Base-by-base conservation (phyloP, 1,284 basidiomycete species). In the Meripilus lineatus region DNA sequence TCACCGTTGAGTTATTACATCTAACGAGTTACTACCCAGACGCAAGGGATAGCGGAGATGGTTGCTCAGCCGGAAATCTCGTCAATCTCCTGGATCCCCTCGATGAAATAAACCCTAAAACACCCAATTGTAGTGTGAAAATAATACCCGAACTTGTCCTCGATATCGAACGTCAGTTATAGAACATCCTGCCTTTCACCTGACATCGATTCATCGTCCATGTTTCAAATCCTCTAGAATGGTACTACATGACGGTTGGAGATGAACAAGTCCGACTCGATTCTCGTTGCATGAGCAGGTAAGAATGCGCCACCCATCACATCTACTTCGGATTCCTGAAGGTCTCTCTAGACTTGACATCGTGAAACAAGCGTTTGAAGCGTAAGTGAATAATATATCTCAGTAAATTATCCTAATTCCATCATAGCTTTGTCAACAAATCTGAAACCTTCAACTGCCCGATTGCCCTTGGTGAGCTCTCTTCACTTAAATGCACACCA, bases 311-410 rank as follows among this genome's bases (percentile, higher is more conserved):
- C n/a, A n/a, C n/a, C n/a, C n/a, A n/a, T n/a, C n/a, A n/a, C n/a
- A n/a, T n/a, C n/a, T 43, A 8, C n/a, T 8, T 20, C 6, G 22
- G 4, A 6, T 13, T 44, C 10, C 14, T 11, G 11, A n/a, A 4
- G 25, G 3, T 15, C 22, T 28, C 14, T 17, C 8, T 22, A 48
- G 46, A 36, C 20, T 48, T 21, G 46, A 48, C 24, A 26, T 48
- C 5, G 42, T 45, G 15, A 48, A 48, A 28, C 46, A 48, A 35
- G 46, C 46, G 14, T 48, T 48, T 32, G 46, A 48, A 35, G 42
- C 46, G 46, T 48, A 28, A 40, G 42, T 34, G 15, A 24, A 10
- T 42, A 3, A 5, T 11, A 13, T 13, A 41, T 20, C n/a, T 46
- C 26, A 8, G 13, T 18, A 7, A 24, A 4, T 40, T 13, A 5